Evolutionary conservation across 2,329 filamentous ascomycete genomes (phyloP), one percentile per base, ranked within the genome.

Genomic region (Boeremia lycopersici): DNA sequence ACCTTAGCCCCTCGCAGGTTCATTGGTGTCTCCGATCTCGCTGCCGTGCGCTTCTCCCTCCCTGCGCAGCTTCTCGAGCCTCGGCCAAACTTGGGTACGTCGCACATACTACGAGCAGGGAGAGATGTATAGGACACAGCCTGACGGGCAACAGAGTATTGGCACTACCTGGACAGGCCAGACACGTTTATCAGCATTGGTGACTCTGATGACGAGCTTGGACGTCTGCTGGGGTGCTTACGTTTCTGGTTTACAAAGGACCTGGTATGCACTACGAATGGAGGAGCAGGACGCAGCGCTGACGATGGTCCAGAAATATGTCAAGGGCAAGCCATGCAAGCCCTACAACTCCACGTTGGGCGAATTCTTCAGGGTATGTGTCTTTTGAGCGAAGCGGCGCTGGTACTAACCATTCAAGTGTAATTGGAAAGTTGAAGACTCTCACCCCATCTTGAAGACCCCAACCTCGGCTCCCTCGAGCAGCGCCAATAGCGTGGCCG

Each of bases 181-280:
- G 96, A 96, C 76, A 91, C 93, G 42, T 97, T 99, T 73, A 84
- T 84, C 60, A 85, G 86, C 61, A 88, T 89, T 69, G 95, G 93
- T 67, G 93, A 93, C 67, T 95, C 93, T 15, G 90, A 98, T 66
- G 91, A 98, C 66, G 85, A 89, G 10, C 81, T 98, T 50, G 93
- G 95, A 66, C 91, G 95, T 65, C 97, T 97, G 90, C 84, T 99
- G 46, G 93, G 93, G 70, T 91, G 96, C 28, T 78, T 98, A 67
- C 88, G 93, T 56, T 99, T 98, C 78, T 99, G 95, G 95, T 96
- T 98, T 70, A 98, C 95, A 60, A 99, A 99, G 76, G 95, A 99
- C 76, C 76, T 99, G 76, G 84, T 86, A 78, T 63, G 73, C 73
- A 62, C 38, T 51, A 23, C 25, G 19, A 23, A 25, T 17, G 30